Percentiles rank a stretch among this genome's conserved stretches.
These are phyloP conservation scores for Priceomyces haplophilus DNA, from an alignment of 805 yeast genomes.

Conservation along the genomic window DNA sequence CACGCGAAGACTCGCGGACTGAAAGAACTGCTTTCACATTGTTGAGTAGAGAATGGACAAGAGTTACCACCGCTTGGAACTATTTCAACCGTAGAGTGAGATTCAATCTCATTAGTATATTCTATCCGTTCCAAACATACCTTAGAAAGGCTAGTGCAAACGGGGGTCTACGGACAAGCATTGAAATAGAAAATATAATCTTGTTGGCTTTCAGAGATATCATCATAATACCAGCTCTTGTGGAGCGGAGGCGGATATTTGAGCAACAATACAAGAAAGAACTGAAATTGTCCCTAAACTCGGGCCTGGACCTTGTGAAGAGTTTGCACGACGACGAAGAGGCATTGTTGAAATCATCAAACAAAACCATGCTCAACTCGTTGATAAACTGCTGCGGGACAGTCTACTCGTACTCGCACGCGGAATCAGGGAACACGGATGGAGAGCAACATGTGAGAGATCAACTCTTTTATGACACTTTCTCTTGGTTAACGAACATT, in stretches of 20 bases:
- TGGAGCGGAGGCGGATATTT: slow-evolving; percentile 13
- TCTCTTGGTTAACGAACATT: slow-evolving; percentile 20
- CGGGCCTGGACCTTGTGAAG: slow-evolving; percentile 1
- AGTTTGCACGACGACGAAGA: slow-evolving; percentile 5
- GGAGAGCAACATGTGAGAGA: slow-evolving; percentile 18
- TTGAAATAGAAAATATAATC: slow-evolving; percentile 27
- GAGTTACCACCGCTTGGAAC: slow-evolving; percentile 21
- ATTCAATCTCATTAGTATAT: slow-evolving; percentile 20
- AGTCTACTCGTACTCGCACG: slow-evolving; percentile 14
- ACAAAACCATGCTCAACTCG: slow-evolving; percentile 5
- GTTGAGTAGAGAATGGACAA: slow-evolving; percentile 18
- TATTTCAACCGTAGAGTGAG: slow-evolving; percentile 28
- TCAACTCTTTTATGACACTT: slow-evolving; percentile 16
- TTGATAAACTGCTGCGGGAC: slow-evolving; percentile 20
- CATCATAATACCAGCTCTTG: slow-evolving; percentile 23
- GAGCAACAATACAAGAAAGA: neutral
- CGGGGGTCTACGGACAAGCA: slow-evolving; percentile 5
- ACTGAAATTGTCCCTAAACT: neutral
- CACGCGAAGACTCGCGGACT: slow-evolving; percentile 4
- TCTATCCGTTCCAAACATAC: slow-evolving; percentile 24
- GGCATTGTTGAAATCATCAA: slow-evolving; percentile 6
- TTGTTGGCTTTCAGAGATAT: slow-evolving; percentile 27
- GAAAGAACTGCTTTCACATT: slow-evolving; percentile 3
- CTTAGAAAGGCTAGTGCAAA: slow-evolving; percentile 13
- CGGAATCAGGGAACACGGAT: slow-evolving; percentile 16